Base-by-base conservation (phyloP, 2,329 filamentous ascomycete genomes). In the Remersonia thermophila region DNA sequence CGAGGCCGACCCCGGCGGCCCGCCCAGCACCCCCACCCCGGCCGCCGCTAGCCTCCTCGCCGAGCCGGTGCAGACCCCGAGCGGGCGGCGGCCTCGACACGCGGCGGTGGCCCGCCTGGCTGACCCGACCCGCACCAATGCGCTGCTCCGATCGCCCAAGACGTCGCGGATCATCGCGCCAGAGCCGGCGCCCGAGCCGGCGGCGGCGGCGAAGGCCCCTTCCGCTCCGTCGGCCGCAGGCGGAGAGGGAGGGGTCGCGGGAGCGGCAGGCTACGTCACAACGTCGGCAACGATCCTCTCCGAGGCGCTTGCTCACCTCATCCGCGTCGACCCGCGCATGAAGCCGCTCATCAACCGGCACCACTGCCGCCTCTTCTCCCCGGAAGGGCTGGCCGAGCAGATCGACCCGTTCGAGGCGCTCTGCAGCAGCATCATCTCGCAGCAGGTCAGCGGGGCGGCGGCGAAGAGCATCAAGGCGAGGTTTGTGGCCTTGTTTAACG, bases 401-500 rank as follows among this genome's bases (percentile, higher is more conserved):
- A 74, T 95, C 41, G 85, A 96, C 58, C 91, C 91, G 0, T 98
- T 95, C 52, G 79, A 81, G 48, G 78, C 75, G 39, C 68, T 98
- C 25, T 71, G 75, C 27, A 87, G 80, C 56, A 82, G 86, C 35
- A 95, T 98, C 53, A 93, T 96, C 50, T 86, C 84, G 36, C 91
- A 96, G 60, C 91, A 98, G 62, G 89, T 98, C 14, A 94, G 86
- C 1, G 86, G 89, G 13, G 85, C 86, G 5, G 91, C 91, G 1
- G 91, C 91, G 10, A 80, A 75, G 47, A 83, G 83, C 5, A 96
- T 98, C 61, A 87, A 89, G 56, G 72, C 71, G 33, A 89, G 84
- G 45, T 95, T 95, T 55, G 62, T 93, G 14, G 67, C 64, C 2
- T 62, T 95, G 5, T 95, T 94, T 56, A 48, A 56, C 26, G 55